Conservation (phyloP, 495 filamentous ascomycete species). For the Xylaria scruposa region DNA sequence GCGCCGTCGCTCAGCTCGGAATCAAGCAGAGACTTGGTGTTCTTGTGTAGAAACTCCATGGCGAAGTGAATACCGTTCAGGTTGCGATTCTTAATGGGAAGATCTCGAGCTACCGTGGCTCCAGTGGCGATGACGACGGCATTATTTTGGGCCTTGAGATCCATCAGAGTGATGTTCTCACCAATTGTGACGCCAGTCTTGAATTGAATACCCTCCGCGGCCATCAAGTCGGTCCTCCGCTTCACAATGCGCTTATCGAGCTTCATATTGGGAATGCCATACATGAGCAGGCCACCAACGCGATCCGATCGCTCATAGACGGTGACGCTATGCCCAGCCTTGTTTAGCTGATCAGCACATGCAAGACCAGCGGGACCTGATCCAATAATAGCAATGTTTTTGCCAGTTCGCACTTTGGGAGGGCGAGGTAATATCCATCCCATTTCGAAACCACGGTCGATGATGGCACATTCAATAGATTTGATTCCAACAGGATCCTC, state of each 20-base stretch:
- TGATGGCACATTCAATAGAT: slow-evolving; percentile 98
- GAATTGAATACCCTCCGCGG: slow-evolving; percentile 86
- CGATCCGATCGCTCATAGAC: slow-evolving; percentile 97
- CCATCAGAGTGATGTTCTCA: slow-evolving; percentile 76
- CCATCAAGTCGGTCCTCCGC: slow-evolving; percentile 96
- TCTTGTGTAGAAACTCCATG: slow-evolving; percentile 98
- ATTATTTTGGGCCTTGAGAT: slow-evolving; percentile 78
- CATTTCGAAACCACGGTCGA: slow-evolving; percentile 98
- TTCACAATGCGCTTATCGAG: slow-evolving; percentile 98
- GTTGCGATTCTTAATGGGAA: slow-evolving; percentile 90
- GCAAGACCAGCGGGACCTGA: slow-evolving; percentile 95
- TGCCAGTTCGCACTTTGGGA: slow-evolving; percentile 83
- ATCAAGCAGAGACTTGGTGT: slow-evolving; percentile 98
- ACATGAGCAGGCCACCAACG: slow-evolving; percentile 93
- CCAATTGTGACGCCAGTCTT: slow-evolving; percentile 79
- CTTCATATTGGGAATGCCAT: slow-evolving; percentile 99
- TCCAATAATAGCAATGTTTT: slow-evolving; percentile 90
- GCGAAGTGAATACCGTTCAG: slow-evolving; percentile 95
- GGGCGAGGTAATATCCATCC: slow-evolving; percentile 95
- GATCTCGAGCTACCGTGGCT: slow-evolving; percentile 93
- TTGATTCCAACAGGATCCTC: slow-evolving; percentile 99
- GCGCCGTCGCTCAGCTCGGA: slow-evolving; percentile 83
- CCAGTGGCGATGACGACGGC: slow-evolving; percentile 97
- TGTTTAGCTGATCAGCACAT: slow-evolving; percentile 94
- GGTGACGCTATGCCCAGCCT: slow-evolving; percentile 86